Evolutionary conservation across 169 alveolate genomes (phyloP).

Genomic region (Eimeria brunetti): DNA sequence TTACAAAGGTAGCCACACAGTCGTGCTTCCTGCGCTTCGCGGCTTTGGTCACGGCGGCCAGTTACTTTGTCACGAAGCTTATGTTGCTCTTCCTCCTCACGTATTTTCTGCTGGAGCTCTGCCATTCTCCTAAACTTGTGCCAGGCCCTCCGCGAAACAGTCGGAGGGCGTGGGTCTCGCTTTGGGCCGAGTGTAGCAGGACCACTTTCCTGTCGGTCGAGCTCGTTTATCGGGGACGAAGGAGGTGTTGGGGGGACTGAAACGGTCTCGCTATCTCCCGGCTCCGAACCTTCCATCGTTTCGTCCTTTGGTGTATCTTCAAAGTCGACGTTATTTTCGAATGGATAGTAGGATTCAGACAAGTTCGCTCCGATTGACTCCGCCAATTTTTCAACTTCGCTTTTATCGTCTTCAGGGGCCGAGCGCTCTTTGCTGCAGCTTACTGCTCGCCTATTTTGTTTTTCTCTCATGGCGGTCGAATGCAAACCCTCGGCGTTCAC

Average conservation of each 20-base stretch:
- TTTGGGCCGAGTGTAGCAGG: background rate
- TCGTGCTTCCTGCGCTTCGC: background rate
- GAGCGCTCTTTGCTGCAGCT: background rate
- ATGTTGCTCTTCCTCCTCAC: background rate
- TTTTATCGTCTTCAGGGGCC: background rate
- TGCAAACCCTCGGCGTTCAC: background rate
- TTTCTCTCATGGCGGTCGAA: background rate
- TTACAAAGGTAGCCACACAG: background rate
- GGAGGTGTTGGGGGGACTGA: constrained; percentile 17
- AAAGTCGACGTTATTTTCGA: background rate
- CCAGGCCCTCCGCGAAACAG: constrained; percentile 31
- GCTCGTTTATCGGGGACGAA: background rate
- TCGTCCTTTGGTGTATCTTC: background rate
- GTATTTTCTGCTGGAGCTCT: background rate
- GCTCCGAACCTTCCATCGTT: background rate
- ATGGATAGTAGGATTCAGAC: constrained; percentile 8
- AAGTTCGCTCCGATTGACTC: background rate
- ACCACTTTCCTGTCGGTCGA: background rate
- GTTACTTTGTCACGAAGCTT: background rate
- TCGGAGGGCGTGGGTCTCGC: background rate
- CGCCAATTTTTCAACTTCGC: background rate
- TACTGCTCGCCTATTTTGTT: background rate
- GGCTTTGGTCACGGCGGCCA: background rate
- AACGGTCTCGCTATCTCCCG: background rate
- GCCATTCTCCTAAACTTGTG: background rate